Base-by-base conservation (phyloP, 345 rosid species). In the Gossypium stocksii region DNA sequence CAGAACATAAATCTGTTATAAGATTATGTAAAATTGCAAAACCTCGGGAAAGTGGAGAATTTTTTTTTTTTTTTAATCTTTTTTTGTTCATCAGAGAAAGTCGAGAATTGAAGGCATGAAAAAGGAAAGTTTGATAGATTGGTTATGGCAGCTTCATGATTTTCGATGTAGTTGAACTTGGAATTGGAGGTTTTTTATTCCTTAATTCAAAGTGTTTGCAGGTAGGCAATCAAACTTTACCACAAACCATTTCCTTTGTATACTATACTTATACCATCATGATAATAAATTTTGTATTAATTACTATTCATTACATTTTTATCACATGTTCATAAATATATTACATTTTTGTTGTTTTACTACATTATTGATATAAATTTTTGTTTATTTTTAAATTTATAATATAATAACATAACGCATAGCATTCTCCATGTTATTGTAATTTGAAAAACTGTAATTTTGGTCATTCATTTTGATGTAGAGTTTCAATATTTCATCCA, bases 241-340 rank as follows among this genome's bases (percentile, higher is more conserved):
- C 38, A 34, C 38, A 34, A 34, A 57, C 76, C 79, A 66, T 59
- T 67, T 66, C 68, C 49, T 62, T 64, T 72, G 77, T 76, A 76
- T 72, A 72, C 70, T 49, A 53, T 53, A 17, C 62, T 57, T 10
- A 19, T 34, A 34, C 41, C 41, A 34, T 1, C 41, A 4, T 56
- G 12, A 11, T 57, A 57, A 57, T 57, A 57, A 15, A 34, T 34
- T 1, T 34, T 5, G 1, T 34, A 34, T 34, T 1, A 34, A 4
- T 34, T 5, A 34, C 41, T 1, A 1, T 34, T 34, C 41, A 34
- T 34, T 34, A 34, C 41, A 34, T 34, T 34, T 1, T 29, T 29
- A 0, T 29, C 38, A 29, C 38, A 3, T 34, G 1, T 4, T 34
- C 38, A 34, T 34, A 34, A 34, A 34, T 34, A 4, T 34, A 34